Conservation (phyloP, 2,329 filamentous ascomycete genomes). For the Chaetomium globosum region DNA sequence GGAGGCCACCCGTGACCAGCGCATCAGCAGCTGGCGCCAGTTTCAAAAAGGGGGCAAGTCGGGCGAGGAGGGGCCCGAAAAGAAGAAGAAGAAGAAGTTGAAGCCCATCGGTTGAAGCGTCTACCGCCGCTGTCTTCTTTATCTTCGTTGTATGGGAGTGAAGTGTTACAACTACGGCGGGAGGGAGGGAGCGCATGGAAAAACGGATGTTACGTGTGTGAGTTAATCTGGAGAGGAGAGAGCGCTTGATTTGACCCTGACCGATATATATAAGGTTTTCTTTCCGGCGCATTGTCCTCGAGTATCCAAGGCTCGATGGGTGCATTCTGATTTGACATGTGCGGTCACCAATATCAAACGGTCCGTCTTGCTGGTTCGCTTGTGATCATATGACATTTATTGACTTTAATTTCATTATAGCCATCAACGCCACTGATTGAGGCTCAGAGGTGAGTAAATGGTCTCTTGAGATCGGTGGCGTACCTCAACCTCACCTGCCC, state of each 20-base stretch:
- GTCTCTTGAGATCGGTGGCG: neutral
- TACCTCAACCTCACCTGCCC: neutral
- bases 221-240: neutral
- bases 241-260: slow-evolving; percentile 16
- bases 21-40: slow-evolving; percentile 91
- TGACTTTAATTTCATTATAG: slow-evolving; percentile 9
- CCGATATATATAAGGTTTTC: slow-evolving; percentile 3
- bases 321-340: neutral
- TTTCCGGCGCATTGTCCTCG: neutral
- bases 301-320: neutral
- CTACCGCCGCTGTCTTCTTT: neutral
- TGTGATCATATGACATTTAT: slow-evolving; percentile 9
- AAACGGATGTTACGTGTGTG: neutral
- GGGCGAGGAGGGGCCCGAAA: slow-evolving; percentile 42
- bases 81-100: slow-evolving; percentile 72
- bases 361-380: slow-evolving; percentile 8
- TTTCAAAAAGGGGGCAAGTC: slow-evolving; percentile 77
- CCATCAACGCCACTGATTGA: neutral
- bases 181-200: neutral
- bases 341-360: neutral
- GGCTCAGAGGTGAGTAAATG: neutral
- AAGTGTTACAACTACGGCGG: neutral
- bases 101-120: slow-evolving; percentile 59
- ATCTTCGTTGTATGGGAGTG: neutral
- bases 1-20: slow-evolving; percentile 87